These are phyloP conservation scores for sorghum (Sorghum bicolor) DNA, from an alignment of 176 grass and related monocot species.

Conservation along the genomic window Sorghum_bicolor_NCBIv3 NC_012875.2:35669001-35669500, in stretches of 20 bases:
- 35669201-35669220: not conserved
- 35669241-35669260: not conserved
- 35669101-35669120: constrained; percentile 15
- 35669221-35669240: not conserved
- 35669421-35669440: not conserved
- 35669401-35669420: not conserved
- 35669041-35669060: constrained; percentile 48
- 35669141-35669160: not conserved
- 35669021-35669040: constrained; percentile 43
- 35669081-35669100: not conserved
- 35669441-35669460: no score
- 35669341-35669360: constrained; percentile 10
- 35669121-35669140: not conserved
- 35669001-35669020: constrained; percentile 47
- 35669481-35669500: no score
- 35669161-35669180: not conserved
- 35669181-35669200: not conserved
- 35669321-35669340: not conserved
- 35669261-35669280: not conserved
- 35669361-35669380: constrained; percentile 4
- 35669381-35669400: not conserved
- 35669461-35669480: no score
- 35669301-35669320: not conserved
- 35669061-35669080: constrained; percentile 28
- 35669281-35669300: not conserved